These are phyloP conservation scores for Claviceps pazoutovae DNA, from an alignment of 2,329 filamentous ascomycete species.

Conservation along the genomic window DNA sequence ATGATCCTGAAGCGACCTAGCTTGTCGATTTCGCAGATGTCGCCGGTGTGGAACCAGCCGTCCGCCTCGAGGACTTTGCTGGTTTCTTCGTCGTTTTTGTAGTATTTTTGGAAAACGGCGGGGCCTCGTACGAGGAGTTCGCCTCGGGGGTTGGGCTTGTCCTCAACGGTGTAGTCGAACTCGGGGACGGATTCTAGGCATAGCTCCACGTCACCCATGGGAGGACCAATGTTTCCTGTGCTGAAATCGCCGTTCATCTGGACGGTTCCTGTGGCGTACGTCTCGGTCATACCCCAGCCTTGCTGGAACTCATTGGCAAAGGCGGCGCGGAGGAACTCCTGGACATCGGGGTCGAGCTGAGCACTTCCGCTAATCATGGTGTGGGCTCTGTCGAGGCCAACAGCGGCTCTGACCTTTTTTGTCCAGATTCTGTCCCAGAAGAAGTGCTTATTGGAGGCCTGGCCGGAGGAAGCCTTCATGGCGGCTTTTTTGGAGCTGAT, in stretches of 20 bases:
- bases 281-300: slow-evolving; percentile 89
- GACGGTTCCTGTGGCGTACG: slow-evolving; percentile 62
- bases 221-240: slow-evolving; percentile 67
- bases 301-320: slow-evolving; percentile 69
- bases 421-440: slow-evolving; percentile 83
- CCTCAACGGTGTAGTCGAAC: slow-evolving; percentile 79
- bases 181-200: slow-evolving; percentile 82
- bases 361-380: slow-evolving; percentile 80
- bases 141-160: slow-evolving; percentile 80
- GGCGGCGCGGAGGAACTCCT: slow-evolving; percentile 75
- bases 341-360: slow-evolving; percentile 75
- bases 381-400: slow-evolving; percentile 62
- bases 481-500: slow-evolving; percentile 67
- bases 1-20: slow-evolving; percentile 83
- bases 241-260: slow-evolving; percentile 60
- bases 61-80: slow-evolving; percentile 67
- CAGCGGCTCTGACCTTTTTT: slow-evolving; percentile 67
- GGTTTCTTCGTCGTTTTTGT: slow-evolving; percentile 81
- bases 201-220: slow-evolving; percentile 53
- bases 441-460: slow-evolving; percentile 66
- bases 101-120: slow-evolving; percentile 76
- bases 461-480: slow-evolving; percentile 55
- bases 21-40: slow-evolving; percentile 76
- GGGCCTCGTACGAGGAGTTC: slow-evolving; percentile 75
- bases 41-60: slow-evolving; percentile 95